These are phyloP conservation scores for Quercus agrifolia DNA, from an alignment of 306 rosid species.

Conservation along the genomic window DNA sequence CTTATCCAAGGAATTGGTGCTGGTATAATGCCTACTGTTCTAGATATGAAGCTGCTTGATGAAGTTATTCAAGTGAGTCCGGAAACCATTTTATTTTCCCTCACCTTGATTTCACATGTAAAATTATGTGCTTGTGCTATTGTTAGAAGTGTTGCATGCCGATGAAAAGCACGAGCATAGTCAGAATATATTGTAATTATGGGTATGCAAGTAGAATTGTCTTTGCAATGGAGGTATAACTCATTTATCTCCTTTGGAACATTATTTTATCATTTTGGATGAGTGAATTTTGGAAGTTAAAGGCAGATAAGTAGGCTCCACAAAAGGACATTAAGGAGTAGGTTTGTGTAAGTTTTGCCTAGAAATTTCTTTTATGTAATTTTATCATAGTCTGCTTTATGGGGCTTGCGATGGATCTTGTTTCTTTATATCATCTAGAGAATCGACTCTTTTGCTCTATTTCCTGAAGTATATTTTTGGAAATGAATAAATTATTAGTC, in stretches of 20 bases:
- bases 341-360: background rate
- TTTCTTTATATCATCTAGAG: background rate
- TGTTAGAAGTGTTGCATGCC: background rate
- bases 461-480: background rate
- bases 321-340: background rate
- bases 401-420: background rate
- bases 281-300: background rate
- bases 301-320: background rate
- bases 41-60: constrained; percentile 58
- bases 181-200: background rate
- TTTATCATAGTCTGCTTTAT: background rate
- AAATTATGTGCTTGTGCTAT: background rate
- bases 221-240: background rate
- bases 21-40: constrained; percentile 49
- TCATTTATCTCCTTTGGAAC: background rate
- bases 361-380: background rate
- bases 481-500: background rate
- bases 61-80: constrained; percentile 64
- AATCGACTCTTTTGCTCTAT: background rate
- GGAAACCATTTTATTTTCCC: background rate
- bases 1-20: constrained; percentile 82
- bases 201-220: background rate
- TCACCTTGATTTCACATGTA: background rate
- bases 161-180: background rate
- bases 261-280: background rate